A percentile compares a stretch with the other conserved stretches of the same genome.
Evolutionary conservation across 2,329 filamentous ascomycete genomes (phyloP).

Genomic region (Pyrenophora graminea): DNA sequence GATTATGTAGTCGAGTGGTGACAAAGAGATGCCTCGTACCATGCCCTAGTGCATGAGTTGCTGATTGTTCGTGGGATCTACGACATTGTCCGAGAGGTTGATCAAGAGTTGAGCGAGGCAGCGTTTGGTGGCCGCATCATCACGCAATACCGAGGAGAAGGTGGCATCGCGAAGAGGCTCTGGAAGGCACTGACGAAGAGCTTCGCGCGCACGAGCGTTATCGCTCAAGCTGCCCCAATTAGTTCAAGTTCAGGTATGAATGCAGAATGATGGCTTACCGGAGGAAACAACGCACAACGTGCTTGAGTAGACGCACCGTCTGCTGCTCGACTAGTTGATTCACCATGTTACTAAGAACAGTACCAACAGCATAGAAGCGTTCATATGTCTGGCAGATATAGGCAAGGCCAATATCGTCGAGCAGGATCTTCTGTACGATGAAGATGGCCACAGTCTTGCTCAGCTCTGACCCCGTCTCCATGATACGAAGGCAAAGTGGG

Average conservation of each 20-base stretch:
- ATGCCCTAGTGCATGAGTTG: slow-evolving; percentile 38
- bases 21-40: slow-evolving; percentile 1
- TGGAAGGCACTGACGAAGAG: slow-evolving; percentile 90
- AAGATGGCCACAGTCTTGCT: slow-evolving; percentile 99
- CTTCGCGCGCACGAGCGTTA: slow-evolving; percentile 93
- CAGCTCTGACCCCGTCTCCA: slow-evolving; percentile 97
- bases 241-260: slow-evolving; percentile 7
- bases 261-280: slow-evolving; percentile 61
- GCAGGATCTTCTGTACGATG: slow-evolving; percentile 97
- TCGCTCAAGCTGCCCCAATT: slow-evolving; percentile 75
- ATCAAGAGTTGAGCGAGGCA: slow-evolving; percentile 96
- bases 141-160: slow-evolving; percentile 92
- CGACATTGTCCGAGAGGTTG: slow-evolving; percentile 90
- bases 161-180: slow-evolving; percentile 98
- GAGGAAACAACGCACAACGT: slow-evolving; percentile 95
- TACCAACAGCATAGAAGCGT: slow-evolving; percentile 96
- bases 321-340: slow-evolving; percentile 96
- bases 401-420: slow-evolving; percentile 94
- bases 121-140: slow-evolving; percentile 96
- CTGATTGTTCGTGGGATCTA: slow-evolving; percentile 52
- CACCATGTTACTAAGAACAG: slow-evolving; percentile 98
- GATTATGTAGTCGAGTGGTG: slow-evolving; percentile 4
- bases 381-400: slow-evolving; percentile 99
- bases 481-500: slow-evolving; percentile 93
- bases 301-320: slow-evolving; percentile 92